Evolutionary conservation across 257 asterid genomes (phyloP).

Genomic region (Ophiorrhiza pumila): DNA sequence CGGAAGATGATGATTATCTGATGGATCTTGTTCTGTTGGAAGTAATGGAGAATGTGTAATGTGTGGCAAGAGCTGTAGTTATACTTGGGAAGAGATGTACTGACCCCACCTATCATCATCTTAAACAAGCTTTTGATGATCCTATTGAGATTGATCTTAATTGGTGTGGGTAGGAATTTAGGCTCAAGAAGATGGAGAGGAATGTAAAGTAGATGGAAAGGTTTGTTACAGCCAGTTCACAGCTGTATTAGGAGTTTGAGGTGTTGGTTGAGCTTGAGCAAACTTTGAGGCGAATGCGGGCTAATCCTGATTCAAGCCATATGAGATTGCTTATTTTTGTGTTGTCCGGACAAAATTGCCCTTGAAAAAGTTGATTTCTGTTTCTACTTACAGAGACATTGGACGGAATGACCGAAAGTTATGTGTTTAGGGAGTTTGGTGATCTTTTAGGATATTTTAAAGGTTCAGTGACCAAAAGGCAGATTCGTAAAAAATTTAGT

Average conservation of each 20-base stretch:
- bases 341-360: no score
- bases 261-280: conserved; percentile 77
- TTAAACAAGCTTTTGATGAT: no score
- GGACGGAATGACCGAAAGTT: no score
- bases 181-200: conserved; percentile 73
- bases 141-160: conserved; percentile 45
- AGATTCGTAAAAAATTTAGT: no score
- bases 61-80: conserved; percentile 58
- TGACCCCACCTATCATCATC: no score
- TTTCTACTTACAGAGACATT: no score
- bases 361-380: no score
- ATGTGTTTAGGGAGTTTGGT: no score
- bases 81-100: conserved; percentile 47
- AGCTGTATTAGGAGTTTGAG: conserved; percentile 67
- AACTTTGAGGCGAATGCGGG: conserved; percentile 53
- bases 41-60: conserved; percentile 51
- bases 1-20: no score
- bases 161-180: conserved; percentile 48
- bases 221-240: conserved; percentile 58
- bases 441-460: no score
- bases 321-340: conserved; percentile 60
- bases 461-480: no score
- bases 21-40: conserved; percentile 59
- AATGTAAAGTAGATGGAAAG: conserved; percentile 81
- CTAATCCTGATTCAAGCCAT: conserved; percentile 41